Conservation (phyloP, 148 eudicot genomes). For the Mesembryanthemum crystallinum region DNA sequence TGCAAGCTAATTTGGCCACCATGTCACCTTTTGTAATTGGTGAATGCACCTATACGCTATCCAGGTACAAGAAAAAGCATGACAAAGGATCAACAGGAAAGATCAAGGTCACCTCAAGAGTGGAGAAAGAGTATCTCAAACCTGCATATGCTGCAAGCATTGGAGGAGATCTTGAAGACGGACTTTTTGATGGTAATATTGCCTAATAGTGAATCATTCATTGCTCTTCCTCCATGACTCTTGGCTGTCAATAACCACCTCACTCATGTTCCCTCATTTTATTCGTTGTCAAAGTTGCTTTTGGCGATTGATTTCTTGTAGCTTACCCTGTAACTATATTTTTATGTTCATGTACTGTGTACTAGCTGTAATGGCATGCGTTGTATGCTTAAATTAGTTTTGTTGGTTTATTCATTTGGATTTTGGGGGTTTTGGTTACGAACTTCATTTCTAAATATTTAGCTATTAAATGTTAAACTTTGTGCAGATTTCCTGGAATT, state of each 20-base stretch:
- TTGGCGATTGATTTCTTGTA: neutral
- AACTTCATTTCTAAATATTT: neutral
- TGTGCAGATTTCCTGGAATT: constrained; percentile 86
- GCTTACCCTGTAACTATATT: too few species aligned
- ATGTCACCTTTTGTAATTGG: neutral
- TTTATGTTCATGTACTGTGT: neutral
- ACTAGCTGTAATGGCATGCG: neutral
- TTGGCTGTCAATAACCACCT: neutral
- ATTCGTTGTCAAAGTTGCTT: neutral
- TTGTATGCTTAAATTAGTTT: neutral
- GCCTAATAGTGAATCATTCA: too few species aligned
- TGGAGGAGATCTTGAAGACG: constrained; percentile 96
- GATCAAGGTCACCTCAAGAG: constrained; percentile 54
- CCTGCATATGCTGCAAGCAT: constrained; percentile 84
- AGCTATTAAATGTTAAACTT: neutral
- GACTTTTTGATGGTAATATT: constrained; percentile 86
- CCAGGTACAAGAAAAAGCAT: constrained; percentile 61
- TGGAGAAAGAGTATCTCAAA: constrained; percentile 90
- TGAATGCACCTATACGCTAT: constrained; percentile 11
- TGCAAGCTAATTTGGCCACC: neutral
- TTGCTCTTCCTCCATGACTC: neutral
- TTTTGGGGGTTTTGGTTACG: neutral
- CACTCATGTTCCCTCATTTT: too few species aligned
- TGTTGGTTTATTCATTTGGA: neutral
- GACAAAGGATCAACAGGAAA: constrained; percentile 54